phyloP scores from a whole-genome alignment of 83 land plant species.

The Picea abies region DNA sequence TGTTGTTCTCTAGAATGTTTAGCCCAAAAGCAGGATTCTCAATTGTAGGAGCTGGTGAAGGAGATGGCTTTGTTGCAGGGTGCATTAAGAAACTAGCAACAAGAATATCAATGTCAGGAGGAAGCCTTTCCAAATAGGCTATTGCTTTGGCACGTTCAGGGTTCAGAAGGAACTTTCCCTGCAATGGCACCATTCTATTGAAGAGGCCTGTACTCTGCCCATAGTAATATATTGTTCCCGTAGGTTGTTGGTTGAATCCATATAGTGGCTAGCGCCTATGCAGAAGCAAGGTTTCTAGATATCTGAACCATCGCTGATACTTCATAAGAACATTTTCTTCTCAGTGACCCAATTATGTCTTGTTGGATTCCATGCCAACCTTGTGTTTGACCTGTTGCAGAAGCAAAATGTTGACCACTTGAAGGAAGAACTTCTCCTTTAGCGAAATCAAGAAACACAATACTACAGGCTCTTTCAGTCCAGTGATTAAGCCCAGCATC shows the following conservation, averaged over 20 bases:
- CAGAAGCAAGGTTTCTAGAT: slow-evolving; percentile 50
- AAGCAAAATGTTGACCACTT: slow-evolving; percentile 54
- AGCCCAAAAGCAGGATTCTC: slow-evolving; percentile 8
- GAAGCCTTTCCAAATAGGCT: slow-evolving; percentile 85
- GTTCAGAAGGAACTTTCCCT: slow-evolving; percentile 70
- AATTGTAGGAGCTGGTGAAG: slow-evolving; percentile 53
- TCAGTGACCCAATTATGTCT: slow-evolving; percentile 63
- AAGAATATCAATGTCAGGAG: slow-evolving; percentile 84
- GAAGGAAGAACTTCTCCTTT: slow-evolving; percentile 38
- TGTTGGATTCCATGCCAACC: slow-evolving; percentile 89
- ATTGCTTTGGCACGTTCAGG: slow-evolving; percentile 56
- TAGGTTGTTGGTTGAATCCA: slow-evolving; percentile 55
- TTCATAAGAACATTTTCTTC: slow-evolving; percentile 67
- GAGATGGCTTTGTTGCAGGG: slow-evolving; percentile 52
- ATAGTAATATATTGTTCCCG: slow-evolving; percentile 84
- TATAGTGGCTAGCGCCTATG: slow-evolving; percentile 74
- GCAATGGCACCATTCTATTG: slow-evolving; percentile 59
- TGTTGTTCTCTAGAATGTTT: too few species aligned
- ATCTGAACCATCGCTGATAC: slow-evolving; percentile 77
- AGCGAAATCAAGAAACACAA: slow-evolving; percentile 43
- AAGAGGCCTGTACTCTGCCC: slow-evolving; percentile 46
- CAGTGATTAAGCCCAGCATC: slow-evolving; percentile 28
- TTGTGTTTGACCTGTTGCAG: slow-evolving; percentile 59
- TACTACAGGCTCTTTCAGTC: slow-evolving; percentile 73
- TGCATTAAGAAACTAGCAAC: slow-evolving; percentile 62